phyloP scores from a whole-genome alignment of 495 filamentous ascomycete genomes.

The Aspergillus panamensis region DNA sequence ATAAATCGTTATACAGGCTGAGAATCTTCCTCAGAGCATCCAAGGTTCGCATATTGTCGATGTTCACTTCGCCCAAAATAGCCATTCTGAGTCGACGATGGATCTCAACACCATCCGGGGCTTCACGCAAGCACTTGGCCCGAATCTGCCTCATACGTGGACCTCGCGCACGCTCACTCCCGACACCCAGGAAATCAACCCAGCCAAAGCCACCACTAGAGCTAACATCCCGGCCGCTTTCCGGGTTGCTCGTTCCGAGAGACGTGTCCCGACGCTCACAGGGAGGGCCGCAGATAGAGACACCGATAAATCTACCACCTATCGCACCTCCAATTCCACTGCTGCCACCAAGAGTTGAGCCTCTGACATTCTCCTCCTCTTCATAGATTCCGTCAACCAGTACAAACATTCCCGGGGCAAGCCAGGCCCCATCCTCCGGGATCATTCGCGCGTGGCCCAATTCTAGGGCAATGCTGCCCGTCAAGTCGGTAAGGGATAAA shows the following conservation, averaged over 20 bases:
- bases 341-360: conserved; percentile 65
- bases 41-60: conserved; percentile 74
- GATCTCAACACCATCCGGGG: conserved; percentile 29
- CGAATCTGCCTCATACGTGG: conserved; percentile 76
- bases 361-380: conserved; percentile 71
- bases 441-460: conserved; percentile 75
- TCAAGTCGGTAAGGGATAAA: conserved; percentile 77
- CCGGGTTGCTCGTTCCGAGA: conserved; percentile 62
- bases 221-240: conserved; percentile 48
- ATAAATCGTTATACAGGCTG: conserved; percentile 54
- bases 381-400: conserved; percentile 92
- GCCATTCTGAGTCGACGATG: conserved; percentile 53
- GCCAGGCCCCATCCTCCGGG: conserved; percentile 84
- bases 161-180: conserved; percentile 82
- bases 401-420: conserved; percentile 91
- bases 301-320: conserved; percentile 82
- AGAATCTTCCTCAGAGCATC: conserved; percentile 76
- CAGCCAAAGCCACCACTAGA: conserved; percentile 86
- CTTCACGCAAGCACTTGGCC: conserved; percentile 32
- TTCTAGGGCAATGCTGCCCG: conserved; percentile 82
- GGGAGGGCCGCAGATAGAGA: conserved; percentile 84
- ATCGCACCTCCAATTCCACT: conserved; percentile 84
- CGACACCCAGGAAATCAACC: conserved; percentile 91
- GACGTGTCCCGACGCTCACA: conserved; percentile 79
- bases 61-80: conserved; percentile 75